Evolutionary conservation across 2,329 filamentous ascomycete species (phyloP), one percentile per base, ranked within the genome.

Genomic region (Colletotrichum falcatum): DNA sequence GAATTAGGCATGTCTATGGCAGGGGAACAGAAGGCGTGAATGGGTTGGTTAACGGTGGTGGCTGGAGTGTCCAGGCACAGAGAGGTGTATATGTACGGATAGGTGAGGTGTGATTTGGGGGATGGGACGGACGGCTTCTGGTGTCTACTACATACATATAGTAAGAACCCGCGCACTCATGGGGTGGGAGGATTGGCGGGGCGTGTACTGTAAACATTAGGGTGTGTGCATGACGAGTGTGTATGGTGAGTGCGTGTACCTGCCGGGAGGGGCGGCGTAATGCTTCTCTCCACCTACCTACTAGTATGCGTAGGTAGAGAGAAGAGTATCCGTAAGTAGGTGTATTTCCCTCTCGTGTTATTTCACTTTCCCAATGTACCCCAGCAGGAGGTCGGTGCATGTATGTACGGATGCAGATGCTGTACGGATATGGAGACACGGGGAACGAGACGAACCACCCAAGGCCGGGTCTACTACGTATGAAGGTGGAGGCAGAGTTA

Each of bases 401-500:
- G 54, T 37, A 49, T 49, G 54, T 37, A 44, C 39, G 33, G 64
- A 51, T 44, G 65, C 51, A 65, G 42, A 53, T 46, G 44, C 20
- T 39, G 35, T 35, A 68, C 59, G 65, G 53, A 68, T 35, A 68
- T 64, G 65, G 53, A 68, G 65, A 64, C 42, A 26, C n/a, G 46
- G 65, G 65, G 65, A 68, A 64, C 51, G 60, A 68, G 65, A 68
- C 54, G 61, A 68, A 68, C 61, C 65, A 58, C 60, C 42, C 60
- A 51, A 65, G 46, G 61, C 51, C 42, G 42, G 35, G 65, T 61
- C 39, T 33, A 28, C 23, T 49, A 5, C 23, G 9, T 49, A 5
- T 46, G 9, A 9, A 63, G 59, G 35, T 51, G 26, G 23, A 51
- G 30, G 33, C 26, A 16, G 46, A 55, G 16, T 30, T 28, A 14